Base-by-base conservation (phyloP, 2,329 filamentous ascomycete genomes). In the Clarireedia homoeocarpa region DNA sequence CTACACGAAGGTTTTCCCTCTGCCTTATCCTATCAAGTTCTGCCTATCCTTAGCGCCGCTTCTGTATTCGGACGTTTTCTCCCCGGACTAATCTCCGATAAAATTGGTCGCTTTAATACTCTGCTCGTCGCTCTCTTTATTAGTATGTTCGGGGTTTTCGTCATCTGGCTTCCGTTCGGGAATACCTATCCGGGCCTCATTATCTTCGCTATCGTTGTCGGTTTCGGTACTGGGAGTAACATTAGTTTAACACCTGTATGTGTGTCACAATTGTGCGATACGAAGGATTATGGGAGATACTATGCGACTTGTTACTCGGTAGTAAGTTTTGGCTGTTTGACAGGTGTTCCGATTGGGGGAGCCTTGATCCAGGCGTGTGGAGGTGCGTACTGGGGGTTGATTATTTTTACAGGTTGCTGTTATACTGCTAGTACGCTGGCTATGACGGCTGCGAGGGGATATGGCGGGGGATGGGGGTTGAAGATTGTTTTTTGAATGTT, bases 291-390 rank as follows among this genome's bases (percentile, higher is more conserved):
- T 66, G 90, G 90, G 0, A 77, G 88, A 5, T 92, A 94, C 69
- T 95, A 94, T 66, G 88, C 89, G 7, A 94, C 89, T 0, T 84
- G 85, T 58, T 95, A 95, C 68, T 91, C 87, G 0, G 74, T 95
- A 34, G 89, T 94, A 15, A 87, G 84, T 20, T 81, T 95, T 66
- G 88, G 86, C 62, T 85, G 77, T 49, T 73, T 91, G 53, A 82
- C 87, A 4, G 85, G 86, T 15, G 82, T 89, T 27, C 86, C 88
- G 0, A 84, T 90, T 53, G 86, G 79, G 0, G 86, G 86, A 0
- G 76, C 76, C 60, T 79, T 90, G 51, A 70, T 89, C 6, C 75
- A 62, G 26, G 42, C 36, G 12, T 55, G 53, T 54, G 55, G 51
- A 4, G 62, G 62, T 10, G 26, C 24, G 6, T 65, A 61, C 50